Evolutionary conservation across 768 basidiomycete species (phyloP).

Genomic region (Multifurca ochricompacta): DNA sequence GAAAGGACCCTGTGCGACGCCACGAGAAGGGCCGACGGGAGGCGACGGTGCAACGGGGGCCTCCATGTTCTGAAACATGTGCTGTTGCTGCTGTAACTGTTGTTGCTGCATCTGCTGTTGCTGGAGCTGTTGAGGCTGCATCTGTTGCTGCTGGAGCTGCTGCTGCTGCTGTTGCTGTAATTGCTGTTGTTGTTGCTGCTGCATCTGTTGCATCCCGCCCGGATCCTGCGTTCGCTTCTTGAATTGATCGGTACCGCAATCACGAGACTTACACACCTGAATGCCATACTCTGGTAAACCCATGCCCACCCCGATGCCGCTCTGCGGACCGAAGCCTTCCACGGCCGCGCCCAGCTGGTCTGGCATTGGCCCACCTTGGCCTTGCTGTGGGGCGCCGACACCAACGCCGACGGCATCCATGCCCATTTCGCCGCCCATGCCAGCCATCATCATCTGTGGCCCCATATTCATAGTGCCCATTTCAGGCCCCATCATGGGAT

Average conservation of each 20-base stretch:
- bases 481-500: constrained; percentile 23
- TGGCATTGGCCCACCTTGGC: constrained; percentile 15
- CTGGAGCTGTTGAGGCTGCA: constrained; percentile 33
- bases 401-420: constrained; percentile 30
- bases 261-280: constrained; percentile 45
- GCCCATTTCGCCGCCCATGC: constrained; percentile 64
- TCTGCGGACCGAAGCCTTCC: constrained; percentile 14
- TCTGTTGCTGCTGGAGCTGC: constrained; percentile 39
- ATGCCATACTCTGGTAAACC: constrained; percentile 49
- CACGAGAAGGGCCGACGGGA: constrained; percentile 25
- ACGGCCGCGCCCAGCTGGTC: constrained; percentile 21
- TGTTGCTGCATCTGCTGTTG: constrained; percentile 50
- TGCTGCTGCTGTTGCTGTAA: constrained; percentile 39
- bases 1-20: constrained; percentile 33
- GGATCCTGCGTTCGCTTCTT: constrained; percentile 11
- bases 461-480: constrained; percentile 21
- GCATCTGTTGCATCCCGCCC: constrained; percentile 36
- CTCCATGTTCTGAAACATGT: constrained; percentile 64
- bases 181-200: constrained; percentile 10
- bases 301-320: constrained; percentile 22
- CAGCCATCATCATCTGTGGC: constrained; percentile 51
- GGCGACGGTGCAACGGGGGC: constrained; percentile 42
- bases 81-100: constrained; percentile 22
- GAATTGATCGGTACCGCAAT: neutral
- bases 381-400: constrained; percentile 21